phyloP scores from a whole-genome alignment of 1,284 basidiomycete genomes.

The Erythrobasidium hasegawianum region DNA sequence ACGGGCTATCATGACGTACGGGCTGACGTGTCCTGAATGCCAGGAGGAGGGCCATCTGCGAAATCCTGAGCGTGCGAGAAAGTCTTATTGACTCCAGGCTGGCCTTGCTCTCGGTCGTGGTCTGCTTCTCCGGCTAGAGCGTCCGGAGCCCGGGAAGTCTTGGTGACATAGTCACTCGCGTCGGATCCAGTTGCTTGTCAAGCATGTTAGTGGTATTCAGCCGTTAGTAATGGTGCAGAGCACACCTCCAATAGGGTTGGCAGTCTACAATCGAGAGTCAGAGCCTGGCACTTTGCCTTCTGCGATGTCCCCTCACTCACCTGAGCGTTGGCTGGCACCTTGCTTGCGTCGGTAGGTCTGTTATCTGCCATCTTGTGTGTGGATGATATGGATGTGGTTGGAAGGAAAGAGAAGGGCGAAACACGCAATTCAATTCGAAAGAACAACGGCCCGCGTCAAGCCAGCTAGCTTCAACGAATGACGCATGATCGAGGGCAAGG shows the following conservation, averaged over 20 bases:
- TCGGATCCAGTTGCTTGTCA: neutral
- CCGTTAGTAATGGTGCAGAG: no score
- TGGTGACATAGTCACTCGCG: slow-evolving; percentile 5
- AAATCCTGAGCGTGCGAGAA: slow-evolving; percentile 24
- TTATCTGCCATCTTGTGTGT: neutral
- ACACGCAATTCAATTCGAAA: no score
- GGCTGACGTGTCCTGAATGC: neutral
- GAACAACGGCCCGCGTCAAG: no score
- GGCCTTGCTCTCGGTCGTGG: slow-evolving; percentile 10
- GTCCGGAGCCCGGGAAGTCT: neutral
- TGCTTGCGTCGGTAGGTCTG: neutral
- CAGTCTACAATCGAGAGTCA: neutral
- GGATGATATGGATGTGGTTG: neutral
- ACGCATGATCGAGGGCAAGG: no score
- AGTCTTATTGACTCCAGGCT: slow-evolving; percentile 15
- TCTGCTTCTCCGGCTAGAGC: slow-evolving; percentile 6
- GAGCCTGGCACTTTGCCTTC: neutral
- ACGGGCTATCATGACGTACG: neutral
- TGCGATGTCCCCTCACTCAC: neutral
- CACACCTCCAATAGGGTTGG: slow-evolving; percentile 1
- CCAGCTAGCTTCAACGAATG: no score
- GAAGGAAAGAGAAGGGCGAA: neutral
- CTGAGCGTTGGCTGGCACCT: neutral
- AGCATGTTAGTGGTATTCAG: no score
- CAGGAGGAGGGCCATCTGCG: slow-evolving; percentile 6